Percentiles rank a stretch among this genome's conserved stretches.
Conservation (phyloP, 139 green algal genomes). For the Nannochloris sp. region DNA sequence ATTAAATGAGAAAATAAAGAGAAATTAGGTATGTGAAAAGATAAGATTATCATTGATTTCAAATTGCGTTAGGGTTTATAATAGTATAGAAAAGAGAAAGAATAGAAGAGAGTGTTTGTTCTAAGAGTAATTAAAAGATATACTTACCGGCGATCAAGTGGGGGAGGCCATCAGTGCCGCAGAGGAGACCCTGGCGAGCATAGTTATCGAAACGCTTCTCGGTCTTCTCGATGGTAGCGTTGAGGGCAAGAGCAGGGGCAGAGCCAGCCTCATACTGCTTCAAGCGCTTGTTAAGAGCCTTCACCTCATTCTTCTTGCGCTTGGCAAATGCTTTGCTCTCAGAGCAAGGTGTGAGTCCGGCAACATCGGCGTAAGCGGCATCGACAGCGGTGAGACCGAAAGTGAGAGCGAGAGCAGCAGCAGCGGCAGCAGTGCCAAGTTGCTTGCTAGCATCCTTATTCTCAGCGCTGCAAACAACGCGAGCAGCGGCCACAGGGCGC, state of each 20-base stretch:
- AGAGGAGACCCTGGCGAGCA: conserved; percentile 85
- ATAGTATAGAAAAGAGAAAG: too few relatives aligned
- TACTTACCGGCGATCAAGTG: conserved; percentile 98
- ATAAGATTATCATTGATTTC: too few relatives aligned
- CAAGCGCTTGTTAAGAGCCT: conserved; percentile 72
- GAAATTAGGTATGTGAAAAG: too few relatives aligned
- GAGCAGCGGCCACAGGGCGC: not conserved
- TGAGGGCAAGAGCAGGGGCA: conserved; percentile 79
- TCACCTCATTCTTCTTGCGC: conserved; percentile 91
- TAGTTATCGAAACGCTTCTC: conserved; percentile 93
- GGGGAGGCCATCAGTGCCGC: conserved; percentile 92
- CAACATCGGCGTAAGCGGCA: conserved; percentile 92
- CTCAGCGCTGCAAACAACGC: conserved; percentile 17
- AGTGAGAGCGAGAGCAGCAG: conserved; percentile 56
- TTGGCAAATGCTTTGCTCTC: conserved; percentile 93
- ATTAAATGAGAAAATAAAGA: too few relatives aligned
- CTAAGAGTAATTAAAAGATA: too few relatives aligned
- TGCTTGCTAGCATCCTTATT: conserved; percentile 31
- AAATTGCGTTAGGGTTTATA: too few relatives aligned
- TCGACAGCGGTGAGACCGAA: conserved; percentile 56
- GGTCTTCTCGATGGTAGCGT: conserved; percentile 92
- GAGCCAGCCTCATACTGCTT: conserved; percentile 91
- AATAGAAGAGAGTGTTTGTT: too few relatives aligned
- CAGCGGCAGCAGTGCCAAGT: conserved; percentile 41
- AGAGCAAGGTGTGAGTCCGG: conserved; percentile 91